Base-by-base conservation (phyloP, 2,329 filamentous ascomycete genomes). In the Colletotrichum viniferum region DNA sequence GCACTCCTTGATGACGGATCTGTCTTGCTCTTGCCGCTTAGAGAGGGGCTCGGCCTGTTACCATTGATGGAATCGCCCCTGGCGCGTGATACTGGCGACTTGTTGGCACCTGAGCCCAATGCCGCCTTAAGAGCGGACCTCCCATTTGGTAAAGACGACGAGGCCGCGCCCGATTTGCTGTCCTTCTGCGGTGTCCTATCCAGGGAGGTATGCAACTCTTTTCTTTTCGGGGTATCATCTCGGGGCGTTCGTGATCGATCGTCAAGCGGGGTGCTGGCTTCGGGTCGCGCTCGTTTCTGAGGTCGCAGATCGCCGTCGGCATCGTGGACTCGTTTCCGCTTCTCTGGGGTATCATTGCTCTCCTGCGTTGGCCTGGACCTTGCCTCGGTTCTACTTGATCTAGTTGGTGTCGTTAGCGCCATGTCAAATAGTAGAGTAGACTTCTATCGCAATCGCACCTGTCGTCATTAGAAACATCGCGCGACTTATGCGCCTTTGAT, bases 251-350 rank as follows among this genome's bases (percentile, higher is more conserved):
- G 81, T 67, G 78, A 78, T 67, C 82, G 79, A 14, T 85, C 83
- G 52, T 85, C 85, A 52, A 74, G 66, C 26, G 78, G 76, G 55
- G 81, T 83, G 71, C 78, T 76, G 16, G 80, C 72, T 28, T 89
- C 88, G 24, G 86, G 81, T 73, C 84, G 87, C 28, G 82, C 80
- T 71, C 89, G 86, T 80, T 91, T 91, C 69, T 83, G 83, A 3
- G 86, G 83, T 69, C 88, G 85, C 28, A 79, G 74, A 36, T 85
- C 84, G 30, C 88, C 87, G 24, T 89, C 87, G 8, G 77, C 65
- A 18, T 90, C 88, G 16, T 83, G 81, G 13, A 80, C 76, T 55
- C 88, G 88, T 81, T 90, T 90, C 78, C 85, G 88, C 76, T 80
- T 86, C 65, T 88, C 86, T 9, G 85, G 87, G 52, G 84, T 75